Evolutionary conservation across 108 stramenopile species (phyloP).

Genomic region (Stephanodiscus minutulus): DNA sequence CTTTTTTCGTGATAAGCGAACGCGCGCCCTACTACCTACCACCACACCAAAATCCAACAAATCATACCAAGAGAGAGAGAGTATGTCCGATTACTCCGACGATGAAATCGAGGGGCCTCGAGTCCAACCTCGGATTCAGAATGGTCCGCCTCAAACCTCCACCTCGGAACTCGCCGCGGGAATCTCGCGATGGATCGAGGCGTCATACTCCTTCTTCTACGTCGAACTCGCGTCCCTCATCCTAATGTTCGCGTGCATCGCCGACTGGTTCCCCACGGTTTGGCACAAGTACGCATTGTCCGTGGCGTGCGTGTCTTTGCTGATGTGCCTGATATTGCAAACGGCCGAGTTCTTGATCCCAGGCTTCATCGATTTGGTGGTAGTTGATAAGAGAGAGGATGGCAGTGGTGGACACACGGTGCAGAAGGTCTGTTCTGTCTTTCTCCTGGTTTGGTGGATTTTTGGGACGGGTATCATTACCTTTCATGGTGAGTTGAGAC

Average conservation of each 20-base stretch:
- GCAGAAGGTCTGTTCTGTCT: constrained; percentile 36
- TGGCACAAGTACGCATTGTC: constrained; percentile 32
- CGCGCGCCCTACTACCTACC: too few species aligned
- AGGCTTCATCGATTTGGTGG: constrained; percentile 22
- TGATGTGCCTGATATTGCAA: constrained; percentile 40
- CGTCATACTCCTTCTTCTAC: constrained; percentile 34
- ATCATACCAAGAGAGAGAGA: too few species aligned
- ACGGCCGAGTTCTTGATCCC: constrained; percentile 42
- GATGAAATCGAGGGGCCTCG: constrained; percentile 10
- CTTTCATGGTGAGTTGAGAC: constrained; percentile 35
- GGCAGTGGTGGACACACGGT: constrained; percentile 35
- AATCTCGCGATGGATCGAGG: constrained; percentile 33
- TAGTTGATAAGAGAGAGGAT: constrained; percentile 17
- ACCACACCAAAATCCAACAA: too few species aligned
- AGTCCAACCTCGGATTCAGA: constrained; percentile 8
- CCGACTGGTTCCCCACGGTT: constrained; percentile 17
- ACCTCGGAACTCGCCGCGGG: constrained; percentile 39
- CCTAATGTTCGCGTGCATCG: constrained; percentile 28
- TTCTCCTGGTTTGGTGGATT: constrained; percentile 49
- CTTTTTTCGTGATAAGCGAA: too few species aligned
- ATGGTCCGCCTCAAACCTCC: constrained; percentile 36
- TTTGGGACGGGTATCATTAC: constrained; percentile 47
- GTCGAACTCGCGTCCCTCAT: constrained; percentile 27
- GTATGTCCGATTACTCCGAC: constrained; percentile 8
- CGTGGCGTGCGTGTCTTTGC: constrained; percentile 30